These are phyloP conservation scores for Mycosarcoma mackinlayi DNA, from an alignment of 1,284 basidiomycete genomes.

Conservation along the genomic window DNA sequence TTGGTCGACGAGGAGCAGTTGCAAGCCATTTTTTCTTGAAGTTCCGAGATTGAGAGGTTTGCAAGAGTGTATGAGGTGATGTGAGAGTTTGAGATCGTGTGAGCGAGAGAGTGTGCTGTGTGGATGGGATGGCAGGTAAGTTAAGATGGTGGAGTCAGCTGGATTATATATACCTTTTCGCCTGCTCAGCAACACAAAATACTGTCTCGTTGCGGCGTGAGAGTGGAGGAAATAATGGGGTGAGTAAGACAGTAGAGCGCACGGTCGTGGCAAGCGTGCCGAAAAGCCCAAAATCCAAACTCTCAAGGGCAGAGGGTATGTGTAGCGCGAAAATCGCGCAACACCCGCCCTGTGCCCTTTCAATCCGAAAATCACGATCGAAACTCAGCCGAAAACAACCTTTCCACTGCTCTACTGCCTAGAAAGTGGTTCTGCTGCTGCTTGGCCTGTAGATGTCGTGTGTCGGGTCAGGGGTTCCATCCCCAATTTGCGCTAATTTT, in stretches of 20 bases:
- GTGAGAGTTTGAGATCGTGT: not conserved
- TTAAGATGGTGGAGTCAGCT: not conserved
- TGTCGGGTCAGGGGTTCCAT: too few species aligned
- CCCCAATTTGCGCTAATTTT: not conserved
- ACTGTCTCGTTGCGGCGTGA: too few species aligned
- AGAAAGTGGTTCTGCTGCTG: too few species aligned
- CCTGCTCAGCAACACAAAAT: too few species aligned
- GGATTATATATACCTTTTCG: constrained; percentile 6
- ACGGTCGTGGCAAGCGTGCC: too few species aligned
- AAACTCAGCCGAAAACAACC: too few species aligned
- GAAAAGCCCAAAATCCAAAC: too few species aligned
- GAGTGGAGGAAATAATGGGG: too few species aligned
- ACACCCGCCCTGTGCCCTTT: too few species aligned
- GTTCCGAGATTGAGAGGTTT: not conserved
- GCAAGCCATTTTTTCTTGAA: constrained; percentile 42
- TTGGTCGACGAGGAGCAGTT: constrained; percentile 22
- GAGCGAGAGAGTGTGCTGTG: not conserved
- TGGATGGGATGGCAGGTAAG: not conserved
- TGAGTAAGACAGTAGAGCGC: too few species aligned
- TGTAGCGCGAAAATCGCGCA: constrained; percentile 21
- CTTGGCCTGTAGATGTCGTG: constrained; percentile 28
- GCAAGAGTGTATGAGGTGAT: not conserved
- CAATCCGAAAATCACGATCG: too few species aligned
- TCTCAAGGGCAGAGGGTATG: not conserved
- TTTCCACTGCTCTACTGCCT: not conserved